These are phyloP conservation scores for Phaeosphaeriaceae sp. DNA, from an alignment of 2,329 filamentous ascomycete genomes.

Conservation along the genomic window DNA sequence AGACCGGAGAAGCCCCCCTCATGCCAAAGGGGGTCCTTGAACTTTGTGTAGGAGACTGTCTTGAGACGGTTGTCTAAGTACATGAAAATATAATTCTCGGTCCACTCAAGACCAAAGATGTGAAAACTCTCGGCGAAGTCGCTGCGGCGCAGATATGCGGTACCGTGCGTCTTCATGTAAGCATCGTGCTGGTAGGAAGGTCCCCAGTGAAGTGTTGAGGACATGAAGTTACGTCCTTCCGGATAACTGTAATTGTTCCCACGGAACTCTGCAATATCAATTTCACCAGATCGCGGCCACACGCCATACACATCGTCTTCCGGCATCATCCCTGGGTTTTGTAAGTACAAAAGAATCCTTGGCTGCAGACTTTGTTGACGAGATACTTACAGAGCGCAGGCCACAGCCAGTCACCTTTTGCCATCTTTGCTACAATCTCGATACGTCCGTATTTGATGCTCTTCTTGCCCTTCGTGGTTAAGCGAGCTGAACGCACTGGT, in stretches of 20 bases:
- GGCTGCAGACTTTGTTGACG: not conserved
- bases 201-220: conserved; percentile 82
- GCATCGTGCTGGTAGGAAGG: conserved; percentile 29
- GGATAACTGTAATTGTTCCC: conserved; percentile 79
- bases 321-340: conserved; percentile 57
- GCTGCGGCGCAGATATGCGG: conserved; percentile 64
- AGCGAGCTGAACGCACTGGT: conserved; percentile 76
- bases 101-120: conserved; percentile 75
- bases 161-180: conserved; percentile 30
- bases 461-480: conserved; percentile 74
- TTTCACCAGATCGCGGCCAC: conserved; percentile 82
- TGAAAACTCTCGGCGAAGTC: conserved; percentile 74
- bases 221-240: conserved; percentile 76
- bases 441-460: conserved; percentile 82
- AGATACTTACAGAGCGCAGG: conserved; percentile 71
- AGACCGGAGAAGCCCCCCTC: conserved; percentile 70
- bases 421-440: conserved; percentile 78
- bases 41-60: conserved; percentile 78
- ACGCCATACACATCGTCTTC: conserved; percentile 72
- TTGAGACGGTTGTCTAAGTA: conserved; percentile 80
- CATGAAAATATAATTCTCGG: conserved; percentile 82
- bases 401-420: conserved; percentile 84
- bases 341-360: too few relatives aligned
- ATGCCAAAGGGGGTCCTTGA: conserved; percentile 67
- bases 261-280: conserved; percentile 80